A percentile compares a stretch with the other conserved stretches of the same genome.
Evolutionary conservation across 129 eudicot species (phyloP).

Genomic region (Artemisia annua): DNA sequence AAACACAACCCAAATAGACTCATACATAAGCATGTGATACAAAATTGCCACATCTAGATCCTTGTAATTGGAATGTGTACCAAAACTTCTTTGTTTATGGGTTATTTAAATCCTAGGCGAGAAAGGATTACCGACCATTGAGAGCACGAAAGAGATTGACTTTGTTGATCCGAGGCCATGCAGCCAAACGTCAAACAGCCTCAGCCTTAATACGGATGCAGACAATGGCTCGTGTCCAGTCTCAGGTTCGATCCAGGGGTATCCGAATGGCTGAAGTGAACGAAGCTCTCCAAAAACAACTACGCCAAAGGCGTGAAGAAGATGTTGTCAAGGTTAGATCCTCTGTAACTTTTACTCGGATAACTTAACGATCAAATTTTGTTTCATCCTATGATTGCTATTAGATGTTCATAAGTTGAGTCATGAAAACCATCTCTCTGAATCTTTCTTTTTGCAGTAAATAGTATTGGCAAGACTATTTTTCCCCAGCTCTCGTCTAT

Average conservation of each 20-base stretch:
- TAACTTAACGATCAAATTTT: neutral
- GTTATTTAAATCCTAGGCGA: constrained; percentile 39
- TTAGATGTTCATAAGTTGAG: neutral
- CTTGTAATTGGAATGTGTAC: neutral
- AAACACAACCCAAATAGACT: neutral
- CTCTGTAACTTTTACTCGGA: constrained; percentile 29
- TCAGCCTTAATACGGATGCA: constrained; percentile 52
- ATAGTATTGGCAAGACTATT: neutral
- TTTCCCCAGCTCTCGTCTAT: neutral
- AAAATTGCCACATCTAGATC: neutral
- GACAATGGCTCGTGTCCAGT: constrained; percentile 58
- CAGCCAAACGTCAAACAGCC: constrained; percentile 55
- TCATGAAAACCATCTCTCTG: neutral
- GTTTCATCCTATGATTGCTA: neutral
- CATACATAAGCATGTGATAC: neutral
- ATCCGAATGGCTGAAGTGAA: constrained; percentile 58
- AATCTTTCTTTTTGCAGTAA: too few species aligned
- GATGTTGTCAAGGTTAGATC: constrained; percentile 37
- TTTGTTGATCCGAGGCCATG: constrained; percentile 49
- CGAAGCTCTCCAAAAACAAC: constrained; percentile 65
- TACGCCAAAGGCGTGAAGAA: constrained; percentile 39
- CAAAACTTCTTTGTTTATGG: neutral
- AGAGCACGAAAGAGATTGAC: constrained; percentile 57
- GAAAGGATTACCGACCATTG: constrained; percentile 48
- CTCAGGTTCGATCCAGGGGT: constrained; percentile 55